Percentiles rank a stretch among this genome's conserved stretches.
Conservation (phyloP, 2,329 filamentous ascomycete genomes). For the Cladophialophora psammophila region DNA sequence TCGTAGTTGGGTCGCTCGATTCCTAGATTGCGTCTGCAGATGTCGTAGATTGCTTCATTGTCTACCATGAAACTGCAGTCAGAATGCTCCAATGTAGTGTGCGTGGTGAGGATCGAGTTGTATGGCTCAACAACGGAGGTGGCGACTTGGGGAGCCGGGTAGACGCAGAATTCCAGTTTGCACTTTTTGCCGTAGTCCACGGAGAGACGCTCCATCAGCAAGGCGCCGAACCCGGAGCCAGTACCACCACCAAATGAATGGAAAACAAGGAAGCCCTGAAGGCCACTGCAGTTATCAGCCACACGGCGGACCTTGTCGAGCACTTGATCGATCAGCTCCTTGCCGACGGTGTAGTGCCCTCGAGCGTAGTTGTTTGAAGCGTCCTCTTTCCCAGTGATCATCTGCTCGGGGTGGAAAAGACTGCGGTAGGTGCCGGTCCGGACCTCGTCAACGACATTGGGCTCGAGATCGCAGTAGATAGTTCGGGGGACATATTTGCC, state of each 20-base stretch:
- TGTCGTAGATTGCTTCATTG: slow-evolving; percentile 99
- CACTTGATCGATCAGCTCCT: slow-evolving; percentile 98
- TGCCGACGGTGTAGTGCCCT: slow-evolving; percentile 99
- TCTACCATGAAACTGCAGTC: slow-evolving; percentile 99
- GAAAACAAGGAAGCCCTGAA: slow-evolving; percentile 99
- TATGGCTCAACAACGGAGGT: slow-evolving; percentile 99
- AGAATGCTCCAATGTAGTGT: slow-evolving; percentile 98
- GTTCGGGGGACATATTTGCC: slow-evolving; percentile 99
- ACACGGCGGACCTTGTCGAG: slow-evolving; percentile 97
- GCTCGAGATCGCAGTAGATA: slow-evolving; percentile 99
- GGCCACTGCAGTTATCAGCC: slow-evolving; percentile 96
- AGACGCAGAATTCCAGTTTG: slow-evolving; percentile 99
- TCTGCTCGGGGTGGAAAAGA: slow-evolving; percentile 98
- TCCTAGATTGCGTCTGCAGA: slow-evolving; percentile 96
- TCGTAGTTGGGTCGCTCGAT: slow-evolving; percentile 98
- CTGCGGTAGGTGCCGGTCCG: slow-evolving; percentile 95
- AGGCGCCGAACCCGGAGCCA: slow-evolving; percentile 96
- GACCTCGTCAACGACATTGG: slow-evolving; percentile 99
- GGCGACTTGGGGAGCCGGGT: slow-evolving; percentile 95
- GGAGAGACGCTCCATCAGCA: slow-evolving; percentile 96
- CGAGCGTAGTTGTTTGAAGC: slow-evolving; percentile 99
- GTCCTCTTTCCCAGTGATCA: slow-evolving; percentile 99
- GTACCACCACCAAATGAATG: slow-evolving; percentile 99
- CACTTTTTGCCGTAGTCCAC: slow-evolving; percentile 99
- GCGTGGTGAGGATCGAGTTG: slow-evolving; percentile 98